Evolutionary conservation across 2,329 filamentous ascomycete species (phyloP).

Genomic region (Kalaharituber pfeilii): DNA sequence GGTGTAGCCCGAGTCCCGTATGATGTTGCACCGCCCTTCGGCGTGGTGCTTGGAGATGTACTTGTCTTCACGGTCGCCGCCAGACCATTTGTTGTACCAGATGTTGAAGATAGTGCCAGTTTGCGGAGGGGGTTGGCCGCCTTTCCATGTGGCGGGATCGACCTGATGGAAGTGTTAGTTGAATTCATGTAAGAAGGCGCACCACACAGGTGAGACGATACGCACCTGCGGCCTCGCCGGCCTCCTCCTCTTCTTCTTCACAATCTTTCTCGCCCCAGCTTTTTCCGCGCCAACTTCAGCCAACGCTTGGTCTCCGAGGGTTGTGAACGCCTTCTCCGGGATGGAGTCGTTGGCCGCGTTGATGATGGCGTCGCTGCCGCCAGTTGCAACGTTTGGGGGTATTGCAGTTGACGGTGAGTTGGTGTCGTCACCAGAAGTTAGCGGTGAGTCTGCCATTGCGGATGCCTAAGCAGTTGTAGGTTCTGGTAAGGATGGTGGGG

Average conservation of each 20-base stretch:
- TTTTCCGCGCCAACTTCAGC: background rate
- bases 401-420: background rate
- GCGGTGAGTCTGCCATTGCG: no score
- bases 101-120: constrained; percentile 96
- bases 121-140: constrained; percentile 70
- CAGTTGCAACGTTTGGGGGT: background rate
- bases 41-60: constrained; percentile 69
- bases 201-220: constrained; percentile 57
- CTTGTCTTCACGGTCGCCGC: constrained; percentile 85
- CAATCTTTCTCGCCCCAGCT: constrained; percentile 52
- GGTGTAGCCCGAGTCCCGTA: constrained; percentile 61
- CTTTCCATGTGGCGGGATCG: constrained; percentile 58
- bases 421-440: no score
- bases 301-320: background rate
- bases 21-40: constrained; percentile 71
- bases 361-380: background rate
- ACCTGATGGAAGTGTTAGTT: constrained; percentile 91
- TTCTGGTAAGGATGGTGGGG: no score
- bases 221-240: constrained; percentile 82
- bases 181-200: constrained; percentile 77
- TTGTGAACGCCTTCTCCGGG: background rate
- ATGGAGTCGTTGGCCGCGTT: background rate
- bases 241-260: constrained; percentile 64
- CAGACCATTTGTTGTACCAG: constrained; percentile 98
- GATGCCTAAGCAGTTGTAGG: no score